Conservation (phyloP, 148 eudicot species). For the Silene uniflora region DNA sequence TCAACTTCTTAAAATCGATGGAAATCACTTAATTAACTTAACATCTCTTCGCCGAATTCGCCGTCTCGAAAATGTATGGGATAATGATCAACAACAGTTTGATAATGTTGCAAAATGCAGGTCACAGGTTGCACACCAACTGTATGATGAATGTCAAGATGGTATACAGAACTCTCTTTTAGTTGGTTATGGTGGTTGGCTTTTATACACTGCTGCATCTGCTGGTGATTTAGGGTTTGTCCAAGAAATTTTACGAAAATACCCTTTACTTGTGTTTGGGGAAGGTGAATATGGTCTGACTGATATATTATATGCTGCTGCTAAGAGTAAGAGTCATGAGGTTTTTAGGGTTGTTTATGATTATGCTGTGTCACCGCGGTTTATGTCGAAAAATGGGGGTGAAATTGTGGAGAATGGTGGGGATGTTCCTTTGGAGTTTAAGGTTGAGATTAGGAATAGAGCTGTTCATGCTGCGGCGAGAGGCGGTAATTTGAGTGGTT, state of each 20-base stretch:
- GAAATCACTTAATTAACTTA: slow-evolving; percentile 74
- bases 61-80: slow-evolving; percentile 94
- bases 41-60: slow-evolving; percentile 86
- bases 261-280: slow-evolving; percentile 87
- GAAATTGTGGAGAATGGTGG: slow-evolving; percentile 33
- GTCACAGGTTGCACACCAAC: slow-evolving; percentile 55
- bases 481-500: slow-evolving; percentile 73
- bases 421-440: slow-evolving; percentile 60
- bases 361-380: slow-evolving; percentile 70
- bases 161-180: slow-evolving; percentile 43
- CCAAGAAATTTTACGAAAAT: slow-evolving; percentile 39
- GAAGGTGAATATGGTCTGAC: slow-evolving; percentile 97
- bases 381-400: slow-evolving; percentile 32
- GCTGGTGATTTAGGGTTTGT: slow-evolving; percentile 83
- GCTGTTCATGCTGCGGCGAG: slow-evolving; percentile 91
- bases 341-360: slow-evolving; percentile 68
- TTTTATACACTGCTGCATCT: slow-evolving; percentile 88
- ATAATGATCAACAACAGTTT: slow-evolving; percentile 59
- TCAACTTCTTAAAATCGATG: slow-evolving; percentile 74
- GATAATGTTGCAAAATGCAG: slow-evolving; percentile 70
- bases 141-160: slow-evolving; percentile 51
- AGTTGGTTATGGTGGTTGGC: slow-evolving; percentile 94
- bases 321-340: slow-evolving; percentile 62
- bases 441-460: slow-evolving; percentile 74
- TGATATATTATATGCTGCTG: slow-evolving; percentile 90